Evolutionary conservation across 164 flowering plant genomes (phyloP).

Genomic region (Brasenia schreberi): DNA sequence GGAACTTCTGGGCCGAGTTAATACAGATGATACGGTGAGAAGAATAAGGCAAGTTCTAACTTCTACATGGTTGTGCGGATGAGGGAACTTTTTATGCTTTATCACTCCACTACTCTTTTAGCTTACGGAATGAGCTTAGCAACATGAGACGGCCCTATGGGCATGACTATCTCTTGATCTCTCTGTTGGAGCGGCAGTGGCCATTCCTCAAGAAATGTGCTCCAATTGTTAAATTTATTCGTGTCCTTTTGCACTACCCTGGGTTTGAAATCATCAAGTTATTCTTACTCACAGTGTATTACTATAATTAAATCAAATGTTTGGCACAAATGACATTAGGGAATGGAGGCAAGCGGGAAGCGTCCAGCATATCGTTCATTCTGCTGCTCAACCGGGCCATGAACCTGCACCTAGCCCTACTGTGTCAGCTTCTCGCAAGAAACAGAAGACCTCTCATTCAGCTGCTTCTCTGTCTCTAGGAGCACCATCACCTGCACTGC

Average conservation of each 20-base stretch:
- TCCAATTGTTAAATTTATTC: not conserved
- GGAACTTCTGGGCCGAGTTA: conserved; percentile 60
- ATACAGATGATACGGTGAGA: conserved; percentile 63
- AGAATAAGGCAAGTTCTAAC: conserved; percentile 48
- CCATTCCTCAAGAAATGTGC: not conserved
- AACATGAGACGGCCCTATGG: not conserved
- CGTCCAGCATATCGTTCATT: conserved; percentile 29
- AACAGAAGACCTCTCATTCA: conserved; percentile 50
- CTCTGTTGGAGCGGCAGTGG: not conserved
- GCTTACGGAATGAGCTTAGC: not conserved
- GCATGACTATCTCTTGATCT: not conserved
- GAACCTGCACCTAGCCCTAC: conserved; percentile 63
- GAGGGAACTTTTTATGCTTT: no score
- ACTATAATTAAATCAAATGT: not conserved
- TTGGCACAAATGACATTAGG: conserved; percentile 20
- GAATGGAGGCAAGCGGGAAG: conserved; percentile 84
- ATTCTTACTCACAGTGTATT: no score
- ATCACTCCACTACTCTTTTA: not conserved
- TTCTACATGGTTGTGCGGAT: no score
- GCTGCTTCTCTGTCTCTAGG: conserved; percentile 29
- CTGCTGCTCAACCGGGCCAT: conserved; percentile 40
- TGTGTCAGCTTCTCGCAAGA: conserved; percentile 74
- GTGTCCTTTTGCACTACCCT: not conserved
- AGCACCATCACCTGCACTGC: conserved; percentile 31
- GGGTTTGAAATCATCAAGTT: not conserved